Evolutionary conservation across 805 yeast species (phyloP).

Genomic region (Schizosaccharomyces pombe): DNA sequence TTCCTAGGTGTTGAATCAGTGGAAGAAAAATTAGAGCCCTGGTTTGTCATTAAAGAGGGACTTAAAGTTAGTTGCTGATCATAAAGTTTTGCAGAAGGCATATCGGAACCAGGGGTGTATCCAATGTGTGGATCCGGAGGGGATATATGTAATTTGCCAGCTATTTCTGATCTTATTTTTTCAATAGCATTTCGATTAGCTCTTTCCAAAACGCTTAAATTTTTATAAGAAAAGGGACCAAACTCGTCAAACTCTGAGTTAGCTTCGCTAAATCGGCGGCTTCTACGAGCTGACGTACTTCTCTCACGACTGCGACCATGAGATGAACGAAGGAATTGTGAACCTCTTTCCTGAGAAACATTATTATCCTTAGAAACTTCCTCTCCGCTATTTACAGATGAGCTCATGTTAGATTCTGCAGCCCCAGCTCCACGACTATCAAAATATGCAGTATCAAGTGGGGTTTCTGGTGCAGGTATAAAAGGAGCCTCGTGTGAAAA

Average conservation of each 20-base stretch:
- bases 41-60: neutral
- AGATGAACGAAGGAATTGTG: too few species aligned
- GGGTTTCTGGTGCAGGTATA: constrained; percentile 54
- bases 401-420: neutral
- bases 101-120: neutral
- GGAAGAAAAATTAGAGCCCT: neutral
- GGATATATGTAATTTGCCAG: neutral
- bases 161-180: constrained; percentile 28
- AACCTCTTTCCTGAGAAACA: too few species aligned
- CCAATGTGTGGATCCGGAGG: neutral
- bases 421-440: constrained; percentile 63
- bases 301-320: neutral
- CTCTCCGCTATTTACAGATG: neutral
- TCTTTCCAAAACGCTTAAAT: constrained; percentile 68
- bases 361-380: neutral
- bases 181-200: constrained; percentile 86
- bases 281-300: neutral
- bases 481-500: constrained; percentile 56
- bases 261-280: neutral
- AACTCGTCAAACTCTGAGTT: constrained; percentile 24
- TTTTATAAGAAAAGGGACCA: constrained; percentile 81
- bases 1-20: neutral
- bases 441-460: constrained; percentile 77
- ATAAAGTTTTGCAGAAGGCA: neutral
- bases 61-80: neutral